These are phyloP conservation scores for Fagopyrum esculentum DNA, from an alignment of 148 eudicot species.

Conservation along the genomic window DNA sequence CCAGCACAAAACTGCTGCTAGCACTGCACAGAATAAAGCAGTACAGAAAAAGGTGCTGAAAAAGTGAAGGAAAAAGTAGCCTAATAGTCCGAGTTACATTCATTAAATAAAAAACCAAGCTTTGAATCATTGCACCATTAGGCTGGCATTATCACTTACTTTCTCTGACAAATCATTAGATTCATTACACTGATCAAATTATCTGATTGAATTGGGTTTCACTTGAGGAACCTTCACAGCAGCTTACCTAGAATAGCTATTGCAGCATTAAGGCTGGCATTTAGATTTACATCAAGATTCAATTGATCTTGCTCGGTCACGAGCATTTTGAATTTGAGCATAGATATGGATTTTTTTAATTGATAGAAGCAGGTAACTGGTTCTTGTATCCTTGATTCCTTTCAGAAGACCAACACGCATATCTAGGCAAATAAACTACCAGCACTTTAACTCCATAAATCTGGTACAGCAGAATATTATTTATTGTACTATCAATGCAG, in stretches of 20 bases:
- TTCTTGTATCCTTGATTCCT: background rate
- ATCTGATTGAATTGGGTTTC: background rate
- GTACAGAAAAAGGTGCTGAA: conserved; percentile 5
- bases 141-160: background rate
- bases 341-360: background rate
- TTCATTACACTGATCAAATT: background rate
- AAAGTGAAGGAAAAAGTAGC: background rate
- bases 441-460: background rate
- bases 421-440: background rate
- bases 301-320: background rate
- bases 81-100: background rate
- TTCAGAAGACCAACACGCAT: background rate
- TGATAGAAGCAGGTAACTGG: background rate
- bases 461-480: background rate
- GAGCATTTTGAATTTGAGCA: background rate
- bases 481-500: background rate
- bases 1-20: conserved; percentile 53
- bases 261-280: background rate
- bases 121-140: too few species aligned
- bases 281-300: background rate
- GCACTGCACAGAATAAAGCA: conserved; percentile 38
- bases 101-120: background rate
- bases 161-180: background rate
- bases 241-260: background rate
- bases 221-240: background rate